Evolutionary conservation across 2,329 filamentous ascomycete genomes (phyloP).

Genomic region (Botrytis tulipae): DNA sequence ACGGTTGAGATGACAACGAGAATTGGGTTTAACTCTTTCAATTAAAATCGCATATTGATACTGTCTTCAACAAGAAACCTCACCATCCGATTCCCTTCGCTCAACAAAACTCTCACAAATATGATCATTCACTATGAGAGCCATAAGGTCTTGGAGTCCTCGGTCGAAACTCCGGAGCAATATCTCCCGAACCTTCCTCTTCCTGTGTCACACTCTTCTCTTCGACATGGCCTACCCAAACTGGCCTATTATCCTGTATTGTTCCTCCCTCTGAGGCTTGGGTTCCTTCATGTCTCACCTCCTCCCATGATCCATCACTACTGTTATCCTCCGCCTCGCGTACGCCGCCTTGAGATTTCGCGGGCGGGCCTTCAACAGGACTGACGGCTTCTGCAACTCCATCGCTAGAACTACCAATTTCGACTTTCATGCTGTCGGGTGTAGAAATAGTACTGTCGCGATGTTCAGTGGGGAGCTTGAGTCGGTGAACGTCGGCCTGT

Average conservation of each 20-base stretch:
- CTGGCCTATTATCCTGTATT: background rate
- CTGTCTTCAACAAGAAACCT: background rate
- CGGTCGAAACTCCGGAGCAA: conserved; percentile 15
- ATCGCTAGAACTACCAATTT: background rate
- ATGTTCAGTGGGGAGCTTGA: background rate
- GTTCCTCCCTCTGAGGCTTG: background rate
- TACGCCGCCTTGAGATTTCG: background rate
- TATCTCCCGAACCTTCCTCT: background rate
- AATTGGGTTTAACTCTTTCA: background rate
- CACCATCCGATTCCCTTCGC: background rate
- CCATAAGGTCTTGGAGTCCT: conserved; percentile 16
- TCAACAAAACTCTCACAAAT: no score
- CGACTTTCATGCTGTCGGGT: conserved; percentile 6
- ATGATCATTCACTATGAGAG: conserved; percentile 1
- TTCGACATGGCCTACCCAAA: background rate
- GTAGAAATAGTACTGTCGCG: background rate
- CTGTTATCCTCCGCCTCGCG: background rate
- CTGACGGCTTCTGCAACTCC: background rate
- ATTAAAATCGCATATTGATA: background rate
- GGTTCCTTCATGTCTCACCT: background rate
- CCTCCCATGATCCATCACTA: conserved; percentile 16
- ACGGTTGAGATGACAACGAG: background rate
- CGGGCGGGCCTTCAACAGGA: background rate
- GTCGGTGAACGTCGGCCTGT: background rate
- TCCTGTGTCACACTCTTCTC: background rate